Conservation (phyloP, 768 basidiomycete species). For the Lentinus brumalis region DNA sequence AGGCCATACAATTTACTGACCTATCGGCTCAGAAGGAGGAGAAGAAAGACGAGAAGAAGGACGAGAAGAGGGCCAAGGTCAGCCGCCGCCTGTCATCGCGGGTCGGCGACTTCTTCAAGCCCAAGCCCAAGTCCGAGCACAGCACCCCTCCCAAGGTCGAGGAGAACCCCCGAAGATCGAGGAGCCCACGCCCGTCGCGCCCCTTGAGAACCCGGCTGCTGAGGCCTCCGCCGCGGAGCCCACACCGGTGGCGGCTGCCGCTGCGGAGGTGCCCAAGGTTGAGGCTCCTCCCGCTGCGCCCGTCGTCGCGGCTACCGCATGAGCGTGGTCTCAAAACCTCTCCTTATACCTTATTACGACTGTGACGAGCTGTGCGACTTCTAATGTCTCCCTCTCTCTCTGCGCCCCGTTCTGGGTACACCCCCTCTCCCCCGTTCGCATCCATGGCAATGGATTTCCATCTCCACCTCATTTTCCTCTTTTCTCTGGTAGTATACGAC, state of each 20-base stretch:
- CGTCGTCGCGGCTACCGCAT: slow-evolving; percentile 81
- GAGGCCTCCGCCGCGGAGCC: slow-evolving; percentile 44
- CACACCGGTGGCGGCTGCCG: slow-evolving; percentile 34
- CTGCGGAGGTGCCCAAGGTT: slow-evolving; percentile 34
- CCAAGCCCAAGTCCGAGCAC: slow-evolving; percentile 66
- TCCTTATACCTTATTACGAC: slow-evolving; percentile 40
- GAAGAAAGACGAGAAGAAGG: slow-evolving; percentile 51
- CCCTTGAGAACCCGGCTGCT: slow-evolving; percentile 76
- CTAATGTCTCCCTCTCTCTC: slow-evolving; percentile 29
- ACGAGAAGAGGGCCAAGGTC: slow-evolving; percentile 56
- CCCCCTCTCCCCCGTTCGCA: slow-evolving; percentile 35
- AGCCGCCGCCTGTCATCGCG: slow-evolving; percentile 84
- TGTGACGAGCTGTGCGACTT: slow-evolving; percentile 36
- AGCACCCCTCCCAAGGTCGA: slow-evolving; percentile 78
- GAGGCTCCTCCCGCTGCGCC: slow-evolving; percentile 57
- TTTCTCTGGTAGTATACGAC: slow-evolving; percentile 37
- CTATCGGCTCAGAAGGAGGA: slow-evolving; percentile 40
- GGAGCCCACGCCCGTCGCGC: slow-evolving; percentile 78
- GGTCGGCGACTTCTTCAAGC: slow-evolving; percentile 81
- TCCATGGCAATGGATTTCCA: slow-evolving; percentile 29
- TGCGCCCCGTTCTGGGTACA: slow-evolving; percentile 25
- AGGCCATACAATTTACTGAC: background rate
- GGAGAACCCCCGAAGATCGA: slow-evolving; percentile 90
- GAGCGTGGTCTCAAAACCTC: slow-evolving; percentile 40
- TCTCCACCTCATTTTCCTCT: slow-evolving; percentile 35